Conservation (phyloP, 805 yeast genomes). For the Monosporozyma aquatica region DNA sequence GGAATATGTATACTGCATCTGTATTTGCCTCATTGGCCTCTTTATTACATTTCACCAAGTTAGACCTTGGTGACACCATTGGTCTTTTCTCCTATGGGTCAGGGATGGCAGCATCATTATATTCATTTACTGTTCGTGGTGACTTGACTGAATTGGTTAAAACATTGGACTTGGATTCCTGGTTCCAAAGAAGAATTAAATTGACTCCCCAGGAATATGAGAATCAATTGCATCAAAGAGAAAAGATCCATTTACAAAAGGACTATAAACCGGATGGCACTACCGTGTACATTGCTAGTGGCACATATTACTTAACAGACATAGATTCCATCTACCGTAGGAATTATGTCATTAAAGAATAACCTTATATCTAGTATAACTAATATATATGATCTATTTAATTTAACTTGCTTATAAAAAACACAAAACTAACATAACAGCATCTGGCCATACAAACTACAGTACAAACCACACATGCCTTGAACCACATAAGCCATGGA, state of each 20-base stretch:
- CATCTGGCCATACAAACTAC: too few relatives aligned
- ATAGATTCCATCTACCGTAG: slow-evolving; percentile 88
- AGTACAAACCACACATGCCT: too few relatives aligned
- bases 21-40: slow-evolving; percentile 83
- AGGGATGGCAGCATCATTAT: slow-evolving; percentile 88
- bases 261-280: slow-evolving; percentile 71
- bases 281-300: slow-evolving; percentile 58
- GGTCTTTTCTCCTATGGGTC: slow-evolving; percentile 97
- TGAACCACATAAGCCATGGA: too few relatives aligned
- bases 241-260: slow-evolving; percentile 78
- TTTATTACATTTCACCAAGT: slow-evolving; percentile 63
- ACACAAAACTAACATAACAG: background rate
- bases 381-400: too few relatives aligned
- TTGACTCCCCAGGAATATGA: slow-evolving; percentile 76
- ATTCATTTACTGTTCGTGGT: slow-evolving; percentile 69
- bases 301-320: slow-evolving; percentile 74
- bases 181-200: slow-evolving; percentile 37
- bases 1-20: slow-evolving; percentile 96
- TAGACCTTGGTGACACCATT: slow-evolving; percentile 70
- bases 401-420: background rate
- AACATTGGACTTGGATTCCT: slow-evolving; percentile 45
- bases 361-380: too few relatives aligned
- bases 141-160: slow-evolving; percentile 63
- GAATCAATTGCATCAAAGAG: slow-evolving; percentile 75
- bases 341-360: slow-evolving; percentile 60